A percentile compares a stretch with the other conserved stretches of the same genome.
These are phyloP conservation scores for Petunia secreta DNA, from an alignment of 257 asterid genomes.

Conservation along the genomic window DNA sequence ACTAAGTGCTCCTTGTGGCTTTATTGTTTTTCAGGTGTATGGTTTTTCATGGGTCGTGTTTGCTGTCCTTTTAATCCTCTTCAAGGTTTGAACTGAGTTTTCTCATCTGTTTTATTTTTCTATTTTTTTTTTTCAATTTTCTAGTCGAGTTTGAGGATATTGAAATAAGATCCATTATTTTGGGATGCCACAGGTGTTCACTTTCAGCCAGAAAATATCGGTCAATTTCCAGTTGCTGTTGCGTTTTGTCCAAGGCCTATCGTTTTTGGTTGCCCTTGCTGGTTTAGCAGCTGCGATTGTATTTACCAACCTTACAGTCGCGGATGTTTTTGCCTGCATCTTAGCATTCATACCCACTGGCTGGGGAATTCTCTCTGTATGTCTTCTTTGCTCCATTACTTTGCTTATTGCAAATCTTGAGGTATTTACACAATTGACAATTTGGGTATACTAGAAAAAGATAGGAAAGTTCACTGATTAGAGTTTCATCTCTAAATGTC, in stretches of 20 bases:
- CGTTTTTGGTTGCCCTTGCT: slow-evolving; percentile 80
- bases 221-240: slow-evolving; percentile 94
- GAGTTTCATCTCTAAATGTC: not conserved
- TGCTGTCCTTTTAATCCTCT: slow-evolving; percentile 80
- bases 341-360: slow-evolving; percentile 98
- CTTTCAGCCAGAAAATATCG: slow-evolving; percentile 96
- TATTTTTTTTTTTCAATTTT: no score
- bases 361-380: slow-evolving; percentile 97
- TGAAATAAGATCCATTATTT: not conserved
- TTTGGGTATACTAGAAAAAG: not conserved
- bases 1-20: not conserved
- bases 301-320: slow-evolving; percentile 57
- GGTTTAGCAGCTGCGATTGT: slow-evolving; percentile 74
- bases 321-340: slow-evolving; percentile 83
- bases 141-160: not conserved
- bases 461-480: not conserved
- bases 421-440: not conserved
- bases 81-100: slow-evolving; percentile 63
- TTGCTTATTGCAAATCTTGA: not conserved
- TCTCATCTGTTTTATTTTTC: not conserved
- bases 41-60: slow-evolving; percentile 91
- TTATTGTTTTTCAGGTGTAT: slow-evolving; percentile 55
- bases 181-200: slow-evolving; percentile 73
- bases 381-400: slow-evolving; percentile 27
- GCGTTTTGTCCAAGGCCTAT: slow-evolving; percentile 86